Conservation (phyloP, 2,329 filamentous ascomycete species). For the Dissoconium aciculare region DNA sequence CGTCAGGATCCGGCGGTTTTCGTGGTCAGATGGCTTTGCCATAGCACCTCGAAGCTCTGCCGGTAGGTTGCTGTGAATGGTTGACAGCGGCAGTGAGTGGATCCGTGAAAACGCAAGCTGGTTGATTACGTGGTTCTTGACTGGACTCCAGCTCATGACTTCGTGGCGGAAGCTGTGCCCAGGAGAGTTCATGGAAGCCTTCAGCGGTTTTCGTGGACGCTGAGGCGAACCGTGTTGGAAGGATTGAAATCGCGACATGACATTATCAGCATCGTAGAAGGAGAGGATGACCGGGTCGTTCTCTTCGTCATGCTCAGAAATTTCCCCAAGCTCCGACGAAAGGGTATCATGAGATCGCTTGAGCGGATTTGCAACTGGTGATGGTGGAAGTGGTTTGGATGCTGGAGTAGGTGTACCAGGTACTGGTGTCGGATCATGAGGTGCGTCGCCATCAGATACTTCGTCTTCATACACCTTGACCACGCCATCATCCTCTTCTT, state of each 20-base stretch:
- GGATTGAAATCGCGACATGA: conserved; percentile 67
- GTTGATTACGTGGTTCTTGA: conserved; percentile 82
- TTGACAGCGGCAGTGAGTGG: conserved; percentile 78
- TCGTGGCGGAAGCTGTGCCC: conserved; percentile 8
- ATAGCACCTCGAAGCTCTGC: conserved; percentile 28
- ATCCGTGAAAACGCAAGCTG: conserved; percentile 90
- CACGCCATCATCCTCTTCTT: conserved; percentile 26
- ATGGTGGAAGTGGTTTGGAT: conserved; percentile 5
- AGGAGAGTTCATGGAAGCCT: conserved; percentile 17
- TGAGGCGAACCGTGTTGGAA: conserved; percentile 54
- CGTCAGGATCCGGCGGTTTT: conserved; percentile 30
- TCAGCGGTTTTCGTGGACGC: conserved; percentile 23
- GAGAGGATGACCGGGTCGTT: conserved; percentile 88
- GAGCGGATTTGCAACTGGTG: not conserved
- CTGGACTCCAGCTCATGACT: conserved; percentile 24
- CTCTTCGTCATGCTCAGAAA: conserved; percentile 74
- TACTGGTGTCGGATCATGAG: conserved; percentile 17
- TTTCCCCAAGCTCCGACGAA: conserved; percentile 38
- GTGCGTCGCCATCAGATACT: conserved; percentile 38
- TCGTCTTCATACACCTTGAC: conserved; percentile 57
- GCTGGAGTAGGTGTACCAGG: conserved; percentile 11
- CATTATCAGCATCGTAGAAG: conserved; percentile 76
- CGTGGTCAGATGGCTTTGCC: conserved; percentile 17
- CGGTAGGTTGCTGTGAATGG: conserved; percentile 80
- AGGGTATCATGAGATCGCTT: conserved; percentile 8